These are phyloP conservation scores for Ustilago loliicola DNA, from an alignment of 1,284 basidiomycete species.

Conservation along the genomic window DNA sequence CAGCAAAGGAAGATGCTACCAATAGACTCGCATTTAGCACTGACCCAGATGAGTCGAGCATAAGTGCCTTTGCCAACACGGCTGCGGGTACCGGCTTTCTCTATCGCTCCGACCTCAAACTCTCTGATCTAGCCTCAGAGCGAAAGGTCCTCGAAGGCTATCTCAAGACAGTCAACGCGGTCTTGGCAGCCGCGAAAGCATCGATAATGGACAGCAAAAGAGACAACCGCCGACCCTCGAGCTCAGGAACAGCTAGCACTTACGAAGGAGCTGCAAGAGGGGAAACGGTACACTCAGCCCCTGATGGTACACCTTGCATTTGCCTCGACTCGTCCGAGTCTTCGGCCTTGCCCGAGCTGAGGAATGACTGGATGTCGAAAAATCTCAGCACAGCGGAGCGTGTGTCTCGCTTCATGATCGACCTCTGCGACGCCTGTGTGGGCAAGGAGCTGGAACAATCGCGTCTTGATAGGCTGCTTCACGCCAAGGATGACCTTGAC, in stretches of 20 bases:
- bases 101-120: conserved; percentile 78
- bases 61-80: not conserved
- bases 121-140: conserved; percentile 76
- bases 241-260: not conserved
- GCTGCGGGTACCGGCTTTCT: conserved; percentile 76
- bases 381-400: conserved; percentile 10
- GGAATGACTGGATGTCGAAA: conserved; percentile 1
- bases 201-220: conserved; percentile 1
- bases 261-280: not conserved
- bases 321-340: not conserved
- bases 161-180: conserved; percentile 29
- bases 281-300: not conserved
- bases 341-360: not conserved
- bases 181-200: conserved; percentile 17
- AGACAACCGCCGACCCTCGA: conserved; percentile 11
- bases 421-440: conserved; percentile 23
- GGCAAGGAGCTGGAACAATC: not conserved
- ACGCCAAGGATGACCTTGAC: conserved; percentile 12
- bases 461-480: conserved; percentile 16
- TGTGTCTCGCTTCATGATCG: conserved; percentile 28
- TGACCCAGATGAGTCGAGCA: conserved; percentile 23
- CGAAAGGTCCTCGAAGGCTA: conserved; percentile 67
- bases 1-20: not conserved
- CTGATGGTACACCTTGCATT: conserved; percentile 9
- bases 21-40: not conserved